Evolutionary conservation across 2,329 filamentous ascomycete genomes (phyloP).

Genomic region (Didymella keratinophila): DNA sequence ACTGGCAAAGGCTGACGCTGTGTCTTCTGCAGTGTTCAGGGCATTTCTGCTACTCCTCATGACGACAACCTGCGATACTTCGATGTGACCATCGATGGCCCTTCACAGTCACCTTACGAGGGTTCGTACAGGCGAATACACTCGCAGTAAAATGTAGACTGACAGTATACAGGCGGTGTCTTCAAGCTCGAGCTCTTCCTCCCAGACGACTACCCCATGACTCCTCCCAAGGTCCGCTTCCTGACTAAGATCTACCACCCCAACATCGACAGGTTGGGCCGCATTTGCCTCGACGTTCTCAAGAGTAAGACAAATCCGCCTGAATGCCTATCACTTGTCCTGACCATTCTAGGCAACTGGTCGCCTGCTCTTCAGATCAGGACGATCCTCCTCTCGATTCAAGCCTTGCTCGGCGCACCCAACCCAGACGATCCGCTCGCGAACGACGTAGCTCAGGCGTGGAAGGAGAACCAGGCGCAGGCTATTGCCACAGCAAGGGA

Average conservation of each 20-base stretch:
- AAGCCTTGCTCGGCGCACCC: constrained; percentile 91
- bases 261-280: constrained; percentile 96
- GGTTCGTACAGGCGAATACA: constrained; percentile 63
- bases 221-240: constrained; percentile 96
- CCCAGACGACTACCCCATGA: constrained; percentile 99
- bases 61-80: constrained; percentile 98
- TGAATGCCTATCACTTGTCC: neutral
- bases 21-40: constrained; percentile 74
- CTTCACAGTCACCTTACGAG: constrained; percentile 92
- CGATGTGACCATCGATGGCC: constrained; percentile 95
- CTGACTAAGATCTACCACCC: constrained; percentile 99
- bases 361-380: constrained; percentile 97
- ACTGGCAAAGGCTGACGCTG: constrained; percentile 4
- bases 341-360: constrained; percentile 80
- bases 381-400: constrained; percentile 98
- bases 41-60: constrained; percentile 94
- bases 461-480: constrained; percentile 94
- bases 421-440: constrained; percentile 99
- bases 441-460: constrained; percentile 95
- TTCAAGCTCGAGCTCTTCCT: constrained; percentile 98
- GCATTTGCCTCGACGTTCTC: constrained; percentile 95
- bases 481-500: constrained; percentile 92
- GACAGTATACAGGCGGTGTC: constrained; percentile 67
- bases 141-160: neutral
- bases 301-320: constrained; percentile 72